Percentiles rank a stretch among this genome's conserved stretches.
Evolutionary conservation across 164 flowering plant genomes (phyloP).

Genomic region (Saururus chinensis): DNA sequence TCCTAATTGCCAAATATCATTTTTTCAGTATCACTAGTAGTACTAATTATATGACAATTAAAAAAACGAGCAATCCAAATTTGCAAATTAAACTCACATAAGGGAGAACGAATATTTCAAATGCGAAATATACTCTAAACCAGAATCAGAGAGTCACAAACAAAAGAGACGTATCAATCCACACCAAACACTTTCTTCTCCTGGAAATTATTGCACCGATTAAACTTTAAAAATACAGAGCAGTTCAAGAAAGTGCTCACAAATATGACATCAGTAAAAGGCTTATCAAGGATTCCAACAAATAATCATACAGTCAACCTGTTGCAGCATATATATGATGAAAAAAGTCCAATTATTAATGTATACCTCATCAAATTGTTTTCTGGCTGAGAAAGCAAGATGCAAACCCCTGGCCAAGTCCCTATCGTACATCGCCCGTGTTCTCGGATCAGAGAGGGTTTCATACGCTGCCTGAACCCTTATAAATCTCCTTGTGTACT

Average conservation of each 20-base stretch:
- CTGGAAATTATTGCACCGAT: background rate
- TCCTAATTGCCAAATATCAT: too few relatives aligned
- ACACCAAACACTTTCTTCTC: too few relatives aligned
- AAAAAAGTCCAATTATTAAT: background rate
- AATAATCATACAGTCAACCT: background rate
- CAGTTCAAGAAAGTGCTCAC: background rate
- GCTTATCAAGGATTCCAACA: background rate
- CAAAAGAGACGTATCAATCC: too few relatives aligned
- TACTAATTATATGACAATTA: too few relatives aligned
- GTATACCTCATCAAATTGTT: constrained; percentile 41
- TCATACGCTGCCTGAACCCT: constrained; percentile 91
- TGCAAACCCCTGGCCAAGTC: constrained; percentile 55
- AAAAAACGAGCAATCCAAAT: too few relatives aligned
- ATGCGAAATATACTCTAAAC: background rate
- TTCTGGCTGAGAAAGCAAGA: constrained; percentile 59
- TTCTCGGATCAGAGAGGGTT: constrained; percentile 70
- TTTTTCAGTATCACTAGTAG: background rate
- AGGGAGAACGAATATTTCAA: background rate
- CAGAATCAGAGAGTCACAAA: too few relatives aligned
- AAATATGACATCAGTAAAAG: background rate
- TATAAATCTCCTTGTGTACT: constrained; percentile 67
- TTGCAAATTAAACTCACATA: background rate
- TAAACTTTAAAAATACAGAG: background rate
- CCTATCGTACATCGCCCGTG: constrained; percentile 61
- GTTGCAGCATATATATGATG: background rate